phyloP scores from a whole-genome alignment of 345 rosid genomes.

The Camelina neglecta region DNA sequence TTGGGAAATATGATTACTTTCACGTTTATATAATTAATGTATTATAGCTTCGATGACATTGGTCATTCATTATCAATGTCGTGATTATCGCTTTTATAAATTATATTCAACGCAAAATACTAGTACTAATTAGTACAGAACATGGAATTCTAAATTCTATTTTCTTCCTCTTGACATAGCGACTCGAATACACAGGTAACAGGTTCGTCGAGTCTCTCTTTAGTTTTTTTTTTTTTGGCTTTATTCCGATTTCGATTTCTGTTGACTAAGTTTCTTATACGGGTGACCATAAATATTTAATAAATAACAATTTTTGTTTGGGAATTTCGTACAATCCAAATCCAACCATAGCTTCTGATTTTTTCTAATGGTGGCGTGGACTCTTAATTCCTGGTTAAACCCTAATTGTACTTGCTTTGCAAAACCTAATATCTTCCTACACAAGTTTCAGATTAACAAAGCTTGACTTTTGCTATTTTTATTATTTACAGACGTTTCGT shows the following conservation, averaged over 20 bases:
- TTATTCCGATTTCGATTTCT: slow-evolving; percentile 11
- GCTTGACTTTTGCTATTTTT: slow-evolving; percentile 14
- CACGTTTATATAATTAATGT: no score
- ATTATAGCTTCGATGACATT: no score
- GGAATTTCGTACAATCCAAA: not conserved
- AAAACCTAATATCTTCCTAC: slow-evolving; percentile 21
- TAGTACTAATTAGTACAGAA: no score
- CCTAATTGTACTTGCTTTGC: slow-evolving; percentile 19
- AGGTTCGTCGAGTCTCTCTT: not conserved
- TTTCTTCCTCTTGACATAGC: not conserved
- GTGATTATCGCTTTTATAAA: no score
- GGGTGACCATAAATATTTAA: no score
- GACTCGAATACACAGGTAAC: slow-evolving; percentile 12
- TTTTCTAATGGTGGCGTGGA: not conserved
- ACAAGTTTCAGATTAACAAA: slow-evolving; percentile 27
- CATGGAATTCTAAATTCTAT: not conserved
- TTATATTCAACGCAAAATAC: no score
- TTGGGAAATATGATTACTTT: no score
- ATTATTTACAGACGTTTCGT: not conserved
- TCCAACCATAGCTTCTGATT: not conserved
- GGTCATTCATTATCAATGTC: no score
- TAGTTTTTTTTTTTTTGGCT: not conserved
- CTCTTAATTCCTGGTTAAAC: slow-evolving; percentile 6
- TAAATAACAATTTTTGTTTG: not conserved
- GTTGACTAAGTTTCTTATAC: not conserved